Evolutionary conservation across 1,139 yeast species (phyloP).

Genomic region (Candida sp.): DNA sequence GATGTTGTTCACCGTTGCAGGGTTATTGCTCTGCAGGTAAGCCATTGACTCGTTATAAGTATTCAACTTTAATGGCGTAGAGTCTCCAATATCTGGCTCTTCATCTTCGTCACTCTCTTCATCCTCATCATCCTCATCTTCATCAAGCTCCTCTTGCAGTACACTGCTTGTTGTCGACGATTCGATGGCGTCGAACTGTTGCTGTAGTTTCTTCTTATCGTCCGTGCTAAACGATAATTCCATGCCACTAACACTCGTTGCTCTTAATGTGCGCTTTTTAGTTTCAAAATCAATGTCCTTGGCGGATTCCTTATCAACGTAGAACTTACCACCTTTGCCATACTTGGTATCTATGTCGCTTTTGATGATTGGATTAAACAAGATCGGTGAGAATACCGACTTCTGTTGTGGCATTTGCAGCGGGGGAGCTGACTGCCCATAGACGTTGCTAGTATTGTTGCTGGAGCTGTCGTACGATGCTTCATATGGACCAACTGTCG

Average conservation of each 20-base stretch:
- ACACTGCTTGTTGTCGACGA: constrained; percentile 7
- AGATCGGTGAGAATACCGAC: constrained; percentile 80
- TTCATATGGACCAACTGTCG: constrained; percentile 17
- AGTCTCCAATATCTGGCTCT: constrained; percentile 18
- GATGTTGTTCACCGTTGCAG: not conserved
- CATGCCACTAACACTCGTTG: constrained; percentile 47
- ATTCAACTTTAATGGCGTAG: constrained; percentile 37
- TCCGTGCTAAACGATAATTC: constrained; percentile 23
- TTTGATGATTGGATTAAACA: constrained; percentile 79
- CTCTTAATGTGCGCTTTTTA: constrained; percentile 30
- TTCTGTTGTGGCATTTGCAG: constrained; percentile 17
- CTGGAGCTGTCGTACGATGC: constrained; percentile 7
- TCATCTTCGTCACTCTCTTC: constrained; percentile 31
- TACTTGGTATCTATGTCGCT: constrained; percentile 82
- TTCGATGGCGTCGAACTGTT: constrained; percentile 10
- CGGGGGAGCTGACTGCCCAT: constrained; percentile 12
- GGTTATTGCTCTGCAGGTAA: constrained; percentile 1
- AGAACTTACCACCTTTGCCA: constrained; percentile 85
- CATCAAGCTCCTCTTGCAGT: not conserved
- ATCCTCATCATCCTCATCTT: constrained; percentile 14
- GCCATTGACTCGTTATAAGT: constrained; percentile 21
- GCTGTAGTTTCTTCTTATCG: constrained; percentile 19
- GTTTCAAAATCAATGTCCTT: constrained; percentile 26
- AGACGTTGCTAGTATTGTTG: not conserved
- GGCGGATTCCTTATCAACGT: constrained; percentile 48